phyloP scores from a whole-genome alignment of 345 rosid genomes.

The Rhodamnia rubescens region DNA sequence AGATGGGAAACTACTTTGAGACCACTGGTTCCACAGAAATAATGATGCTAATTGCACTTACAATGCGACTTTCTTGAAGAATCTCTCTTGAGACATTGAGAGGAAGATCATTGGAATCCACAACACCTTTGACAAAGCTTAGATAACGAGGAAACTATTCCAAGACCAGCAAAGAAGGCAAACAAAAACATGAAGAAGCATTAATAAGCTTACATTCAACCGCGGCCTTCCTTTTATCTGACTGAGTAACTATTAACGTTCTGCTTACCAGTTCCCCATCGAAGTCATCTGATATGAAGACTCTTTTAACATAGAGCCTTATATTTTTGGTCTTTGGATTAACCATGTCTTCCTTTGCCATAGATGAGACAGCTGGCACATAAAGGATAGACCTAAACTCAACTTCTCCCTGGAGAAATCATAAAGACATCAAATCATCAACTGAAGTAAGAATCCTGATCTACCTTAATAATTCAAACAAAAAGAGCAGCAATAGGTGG shows the following conservation, averaged over 20 bases:
- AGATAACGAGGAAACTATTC: slow-evolving; percentile 85
- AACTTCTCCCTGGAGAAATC: slow-evolving; percentile 66
- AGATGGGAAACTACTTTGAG: background rate
- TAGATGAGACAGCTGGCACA: slow-evolving; percentile 69
- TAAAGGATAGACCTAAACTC: slow-evolving; percentile 94
- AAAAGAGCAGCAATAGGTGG: background rate
- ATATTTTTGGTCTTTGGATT: slow-evolving; percentile 96
- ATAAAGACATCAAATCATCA: background rate
- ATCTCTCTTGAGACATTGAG: slow-evolving; percentile 95
- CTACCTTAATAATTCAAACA: background rate
- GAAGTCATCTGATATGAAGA: slow-evolving; percentile 93
- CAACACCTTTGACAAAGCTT: slow-evolving; percentile 96
- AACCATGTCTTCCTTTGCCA: slow-evolving; percentile 72
- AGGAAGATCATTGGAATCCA: slow-evolving; percentile 95
- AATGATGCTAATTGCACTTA: slow-evolving; percentile 16
- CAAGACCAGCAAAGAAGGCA: background rate
- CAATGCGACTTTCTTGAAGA: slow-evolving; percentile 97
- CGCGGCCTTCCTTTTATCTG: background rate
- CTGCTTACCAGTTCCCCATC: slow-evolving; percentile 90
- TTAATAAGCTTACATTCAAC: background rate
- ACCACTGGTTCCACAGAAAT: background rate
- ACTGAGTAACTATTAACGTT: background rate
- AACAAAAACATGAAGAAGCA: background rate
- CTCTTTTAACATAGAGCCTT: slow-evolving; percentile 91
- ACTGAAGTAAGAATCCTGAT: background rate